Conservation (phyloP, 148 eudicot genomes). For the Amaranthus hypochondriacus region DNA sequence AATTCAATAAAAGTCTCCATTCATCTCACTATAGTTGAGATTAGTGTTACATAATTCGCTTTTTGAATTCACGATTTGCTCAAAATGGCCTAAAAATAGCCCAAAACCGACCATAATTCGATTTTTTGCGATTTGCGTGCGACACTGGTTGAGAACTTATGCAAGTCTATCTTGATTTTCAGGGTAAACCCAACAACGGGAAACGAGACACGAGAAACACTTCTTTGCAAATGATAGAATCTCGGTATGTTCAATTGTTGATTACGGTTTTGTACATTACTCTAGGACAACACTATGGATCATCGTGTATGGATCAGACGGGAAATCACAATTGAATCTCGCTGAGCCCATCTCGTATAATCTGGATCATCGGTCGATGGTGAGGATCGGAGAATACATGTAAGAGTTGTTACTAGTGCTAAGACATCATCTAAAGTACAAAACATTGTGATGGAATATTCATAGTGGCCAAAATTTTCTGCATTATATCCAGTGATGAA, state of each 20-base stretch:
- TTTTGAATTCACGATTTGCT: too few species aligned
- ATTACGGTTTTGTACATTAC: conserved; percentile 7
- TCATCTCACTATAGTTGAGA: background rate
- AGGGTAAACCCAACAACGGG: conserved; percentile 90
- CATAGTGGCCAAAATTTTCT: background rate
- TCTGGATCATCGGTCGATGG: too few species aligned
- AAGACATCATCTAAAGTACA: background rate
- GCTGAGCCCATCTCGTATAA: too few species aligned
- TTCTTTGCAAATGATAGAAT: conserved; percentile 57
- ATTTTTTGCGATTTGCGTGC: too few species aligned
- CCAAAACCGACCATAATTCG: too few species aligned
- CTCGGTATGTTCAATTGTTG: background rate
- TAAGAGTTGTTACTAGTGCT: background rate
- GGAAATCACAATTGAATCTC: too few species aligned
- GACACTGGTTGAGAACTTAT: background rate
- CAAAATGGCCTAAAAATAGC: too few species aligned
- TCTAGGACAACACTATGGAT: background rate
- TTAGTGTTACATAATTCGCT: too few species aligned
- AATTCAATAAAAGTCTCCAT: background rate
- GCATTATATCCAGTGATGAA: too few species aligned
- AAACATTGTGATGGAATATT: background rate
- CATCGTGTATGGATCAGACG: background rate
- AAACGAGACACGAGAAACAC: conserved; percentile 76
- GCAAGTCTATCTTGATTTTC: conserved; percentile 1
- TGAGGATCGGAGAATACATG: too few species aligned